Base-by-base conservation (phyloP, 2,329 filamentous ascomycete species). In the Colletotrichum sp. region DNA sequence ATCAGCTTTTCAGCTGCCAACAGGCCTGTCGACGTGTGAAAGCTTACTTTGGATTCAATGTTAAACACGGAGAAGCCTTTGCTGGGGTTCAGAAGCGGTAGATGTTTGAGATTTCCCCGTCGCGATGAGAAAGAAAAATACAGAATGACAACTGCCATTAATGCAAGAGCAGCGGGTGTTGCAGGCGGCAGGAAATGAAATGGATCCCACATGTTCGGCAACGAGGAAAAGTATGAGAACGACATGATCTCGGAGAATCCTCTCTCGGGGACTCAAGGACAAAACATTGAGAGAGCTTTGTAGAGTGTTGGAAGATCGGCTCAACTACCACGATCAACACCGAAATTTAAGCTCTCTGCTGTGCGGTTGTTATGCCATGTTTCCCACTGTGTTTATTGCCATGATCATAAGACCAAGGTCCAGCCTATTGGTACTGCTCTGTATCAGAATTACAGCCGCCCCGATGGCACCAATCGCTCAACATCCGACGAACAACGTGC, bases 221-320 rank as follows among this genome's bases (percentile, higher is more conserved):
- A 52, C 2, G 0, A 52, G 43, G 1, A 13, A 21, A 21, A 4
- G n/a, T 7, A 12, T 7, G 43, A 52, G 43, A 12, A 13, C n/a
- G 43, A 13, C 43, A 52, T 52, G n/a, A 3, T 13, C 0, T 21
- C n/a, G 10, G n/a, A 52, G 10, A 3, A 13, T 52, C 43, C 3
- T 52, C 43, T 13, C 1, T 52, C n/a, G 43, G 43, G n/a, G 0
- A 21, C 10, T 52, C 43, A 13, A 2, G 43, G 43, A 7, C 0
- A 12, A 21, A 21, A 21, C 43, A 52, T 21, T 7, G n/a, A 52
- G 43, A 13, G 10, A 4, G 10, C 43, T 7, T 12, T 52, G 2
- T 7, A 4, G 12, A 24, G 6, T 52, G n/a, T 1, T 52, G 4
- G 10, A 52, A 21, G n/a, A 13, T 2, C 43, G 0, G 1, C n/a